Percentiles rank a stretch among this genome's conserved stretches.
Evolutionary conservation across 345 rosid genomes (phyloP).

Genomic region (Durio zibethinus): DNA sequence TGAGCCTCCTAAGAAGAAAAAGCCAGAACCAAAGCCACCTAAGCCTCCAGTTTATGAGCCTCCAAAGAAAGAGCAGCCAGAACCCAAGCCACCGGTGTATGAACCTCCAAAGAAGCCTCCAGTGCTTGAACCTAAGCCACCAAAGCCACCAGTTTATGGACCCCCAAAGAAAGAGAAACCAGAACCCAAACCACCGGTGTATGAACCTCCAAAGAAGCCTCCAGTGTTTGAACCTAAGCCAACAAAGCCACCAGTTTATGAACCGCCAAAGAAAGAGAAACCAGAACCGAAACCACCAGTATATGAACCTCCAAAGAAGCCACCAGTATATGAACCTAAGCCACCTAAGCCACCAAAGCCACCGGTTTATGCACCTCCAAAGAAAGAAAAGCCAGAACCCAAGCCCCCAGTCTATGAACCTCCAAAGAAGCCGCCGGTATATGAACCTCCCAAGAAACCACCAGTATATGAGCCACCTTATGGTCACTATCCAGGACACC

Average conservation of each 20-base stretch:
- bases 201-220: slow-evolving; percentile 14
- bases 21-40: slow-evolving; percentile 1
- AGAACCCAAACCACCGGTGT: neutral
- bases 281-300: neutral
- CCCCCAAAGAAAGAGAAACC: slow-evolving; percentile 5
- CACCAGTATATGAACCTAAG: too few relatives aligned
- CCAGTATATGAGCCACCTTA: slow-evolving; percentile 4
- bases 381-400: neutral
- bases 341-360: slow-evolving; percentile 11
- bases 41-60: slow-evolving; percentile 14
- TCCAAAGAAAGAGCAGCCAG: neutral
- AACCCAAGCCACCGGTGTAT: neutral
- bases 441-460: neutral
- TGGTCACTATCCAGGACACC: slow-evolving; percentile 18
- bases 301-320: neutral
- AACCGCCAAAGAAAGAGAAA: slow-evolving; percentile 1
- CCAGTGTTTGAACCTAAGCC: neutral
- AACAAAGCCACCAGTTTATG: neutral
- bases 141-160: slow-evolving; percentile 10
- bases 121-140: neutral
- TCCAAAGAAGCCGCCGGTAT: slow-evolving; percentile 6
- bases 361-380: neutral
- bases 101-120: slow-evolving; percentile 2
- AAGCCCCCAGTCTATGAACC: neutral
- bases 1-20: slow-evolving; percentile 9